Conservation (phyloP, 2,329 filamentous ascomycete species). For the Penicillium sp. region DNA sequence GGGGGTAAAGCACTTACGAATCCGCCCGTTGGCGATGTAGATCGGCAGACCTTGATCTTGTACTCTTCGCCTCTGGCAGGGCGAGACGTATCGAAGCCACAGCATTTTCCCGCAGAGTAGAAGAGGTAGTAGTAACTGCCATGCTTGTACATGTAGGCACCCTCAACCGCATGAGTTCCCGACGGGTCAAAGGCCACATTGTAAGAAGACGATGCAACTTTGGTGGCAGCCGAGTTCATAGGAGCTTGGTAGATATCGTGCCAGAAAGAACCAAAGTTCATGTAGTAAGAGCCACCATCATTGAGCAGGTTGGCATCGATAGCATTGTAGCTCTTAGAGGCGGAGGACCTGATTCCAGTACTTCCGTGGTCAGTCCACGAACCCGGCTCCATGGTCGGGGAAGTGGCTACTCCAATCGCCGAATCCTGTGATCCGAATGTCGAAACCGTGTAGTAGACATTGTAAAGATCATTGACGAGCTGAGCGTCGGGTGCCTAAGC, state of each 20-base stretch:
- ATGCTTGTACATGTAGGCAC: constrained; percentile 54
- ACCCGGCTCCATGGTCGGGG: constrained; percentile 38
- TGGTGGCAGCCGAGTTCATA: constrained; percentile 41
- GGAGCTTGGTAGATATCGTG: constrained; percentile 59
- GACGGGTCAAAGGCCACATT: constrained; percentile 55
- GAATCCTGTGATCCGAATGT: constrained; percentile 60
- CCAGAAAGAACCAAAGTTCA: constrained; percentile 70
- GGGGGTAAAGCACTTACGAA: constrained; percentile 44
- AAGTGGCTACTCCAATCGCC: constrained; percentile 60
- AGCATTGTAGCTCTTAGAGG: constrained; percentile 53
- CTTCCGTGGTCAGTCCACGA: constrained; percentile 37
- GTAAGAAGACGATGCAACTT: constrained; percentile 34
- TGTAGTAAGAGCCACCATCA: constrained; percentile 42
- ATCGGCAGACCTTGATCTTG: constrained; percentile 64
- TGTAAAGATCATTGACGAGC: constrained; percentile 57
- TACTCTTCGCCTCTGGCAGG: constrained; percentile 62
- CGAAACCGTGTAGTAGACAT: constrained; percentile 65
- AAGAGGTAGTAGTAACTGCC: constrained; percentile 63
- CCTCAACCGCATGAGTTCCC: constrained; percentile 56
- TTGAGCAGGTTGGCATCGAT: constrained; percentile 59
- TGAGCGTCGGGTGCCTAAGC: constrained; percentile 61
- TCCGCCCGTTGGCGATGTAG: constrained; percentile 48
- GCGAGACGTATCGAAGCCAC: constrained; percentile 50
- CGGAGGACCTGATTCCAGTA: constrained; percentile 38
- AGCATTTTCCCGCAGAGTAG: constrained; percentile 61